phyloP scores from a whole-genome alignment of 108 stramenopile species.

The Skeletonema tropicum region DNA sequence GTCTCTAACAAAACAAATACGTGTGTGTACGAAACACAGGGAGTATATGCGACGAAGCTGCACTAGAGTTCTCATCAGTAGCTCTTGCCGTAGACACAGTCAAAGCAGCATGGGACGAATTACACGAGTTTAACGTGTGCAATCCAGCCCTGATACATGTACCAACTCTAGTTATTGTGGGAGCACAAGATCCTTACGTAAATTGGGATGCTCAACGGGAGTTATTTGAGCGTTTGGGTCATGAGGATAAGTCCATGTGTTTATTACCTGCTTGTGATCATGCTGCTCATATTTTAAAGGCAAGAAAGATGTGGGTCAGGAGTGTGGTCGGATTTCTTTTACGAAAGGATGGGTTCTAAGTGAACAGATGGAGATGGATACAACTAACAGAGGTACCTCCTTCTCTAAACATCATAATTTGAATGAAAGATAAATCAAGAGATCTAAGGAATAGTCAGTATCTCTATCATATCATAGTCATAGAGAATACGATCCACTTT shows the following conservation, averaged over 20 bases:
- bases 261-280: conserved; percentile 43
- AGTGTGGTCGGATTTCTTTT: conserved; percentile 40
- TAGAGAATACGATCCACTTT: no score
- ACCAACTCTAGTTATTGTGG: conserved; percentile 75
- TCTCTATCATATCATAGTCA: no score
- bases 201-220: conserved; percentile 67
- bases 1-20: not conserved
- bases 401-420: not conserved
- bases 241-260: conserved; percentile 38
- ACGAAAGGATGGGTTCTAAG: conserved; percentile 34
- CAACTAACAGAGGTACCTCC: not conserved
- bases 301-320: conserved; percentile 38
- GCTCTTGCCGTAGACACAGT: conserved; percentile 75
- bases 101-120: conserved; percentile 82
- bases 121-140: conserved; percentile 85
- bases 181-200: conserved; percentile 81
- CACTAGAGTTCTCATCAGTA: conserved; percentile 66
- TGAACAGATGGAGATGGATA: not conserved
- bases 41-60: conserved; percentile 73
- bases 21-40: conserved; percentile 8
- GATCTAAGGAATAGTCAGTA: not conserved
- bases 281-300: conserved; percentile 46
- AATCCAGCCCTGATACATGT: conserved; percentile 78
- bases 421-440: not conserved
- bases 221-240: conserved; percentile 67